Evolutionary conservation across 208 protist genomes (phyloP).

Genomic region (Leptomonas pyrrhocoris): DNA sequence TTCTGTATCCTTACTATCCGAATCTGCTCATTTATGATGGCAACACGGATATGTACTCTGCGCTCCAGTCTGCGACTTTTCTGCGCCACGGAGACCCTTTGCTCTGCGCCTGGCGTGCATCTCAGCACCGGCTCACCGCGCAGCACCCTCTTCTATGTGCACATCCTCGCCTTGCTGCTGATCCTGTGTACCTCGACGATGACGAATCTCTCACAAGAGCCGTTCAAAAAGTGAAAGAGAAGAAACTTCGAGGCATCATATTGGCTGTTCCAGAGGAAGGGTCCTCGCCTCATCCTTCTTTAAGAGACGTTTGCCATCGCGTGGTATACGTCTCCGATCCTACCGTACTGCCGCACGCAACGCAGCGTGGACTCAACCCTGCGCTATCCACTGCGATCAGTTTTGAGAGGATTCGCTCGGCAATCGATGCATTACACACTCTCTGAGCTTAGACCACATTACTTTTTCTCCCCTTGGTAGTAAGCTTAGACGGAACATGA

Average conservation of each 20-base stretch:
- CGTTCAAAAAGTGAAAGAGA: conserved; percentile 30
- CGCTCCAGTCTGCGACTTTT: conserved; percentile 31
- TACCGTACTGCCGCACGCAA: conserved; percentile 26
- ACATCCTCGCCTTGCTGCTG: conserved; percentile 34
- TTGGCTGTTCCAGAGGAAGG: conserved; percentile 76
- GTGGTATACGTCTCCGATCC: conserved; percentile 56
- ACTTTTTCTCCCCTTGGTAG: too few relatives aligned
- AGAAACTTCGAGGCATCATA: conserved; percentile 55
- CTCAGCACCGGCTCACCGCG: conserved; percentile 36
- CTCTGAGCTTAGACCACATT: background rate
- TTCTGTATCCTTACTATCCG: conserved; percentile 82
- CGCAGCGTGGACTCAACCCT: conserved; percentile 73
- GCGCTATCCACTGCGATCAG: conserved; percentile 67
- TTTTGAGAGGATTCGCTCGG: conserved; percentile 63
- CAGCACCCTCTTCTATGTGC: conserved; percentile 44
- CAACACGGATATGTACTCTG: background rate
- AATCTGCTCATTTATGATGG: conserved; percentile 52
- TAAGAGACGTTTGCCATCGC: conserved; percentile 31
- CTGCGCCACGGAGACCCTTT: conserved; percentile 40
- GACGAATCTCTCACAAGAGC: conserved; percentile 24
- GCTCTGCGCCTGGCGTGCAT: conserved; percentile 41
- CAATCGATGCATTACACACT: conserved; percentile 14
- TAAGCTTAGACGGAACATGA: too few relatives aligned
- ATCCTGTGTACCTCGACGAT: conserved; percentile 63
- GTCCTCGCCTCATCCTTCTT: conserved; percentile 44